Evolutionary conservation across 306 rosid genomes (phyloP).

Genomic region (Pyrus communis): DNA sequence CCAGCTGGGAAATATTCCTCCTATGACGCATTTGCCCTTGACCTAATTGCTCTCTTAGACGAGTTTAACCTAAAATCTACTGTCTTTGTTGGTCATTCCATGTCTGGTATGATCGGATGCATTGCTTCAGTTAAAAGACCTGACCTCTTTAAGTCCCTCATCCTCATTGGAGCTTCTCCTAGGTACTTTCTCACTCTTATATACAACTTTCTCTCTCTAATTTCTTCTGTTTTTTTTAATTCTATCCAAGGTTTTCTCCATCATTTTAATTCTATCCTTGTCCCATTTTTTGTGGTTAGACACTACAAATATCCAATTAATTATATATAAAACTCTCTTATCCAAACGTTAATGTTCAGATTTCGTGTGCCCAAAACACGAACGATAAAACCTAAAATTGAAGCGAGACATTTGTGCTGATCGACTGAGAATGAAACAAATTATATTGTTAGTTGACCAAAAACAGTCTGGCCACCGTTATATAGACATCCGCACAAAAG

Average conservation of each 20-base stretch:
- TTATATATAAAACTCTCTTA: no score
- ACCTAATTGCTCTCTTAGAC: slow-evolving; percentile 44
- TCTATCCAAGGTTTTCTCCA: not conserved
- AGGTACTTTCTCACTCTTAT: slow-evolving; percentile 25
- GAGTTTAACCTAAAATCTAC: slow-evolving; percentile 41
- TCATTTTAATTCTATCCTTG: not conserved
- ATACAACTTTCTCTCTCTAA: not conserved
- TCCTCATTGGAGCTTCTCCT: slow-evolving; percentile 80
- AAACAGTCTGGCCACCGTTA: not conserved
- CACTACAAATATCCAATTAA: not conserved
- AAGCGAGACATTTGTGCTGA: no score
- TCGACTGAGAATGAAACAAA: no score
- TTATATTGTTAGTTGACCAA: no score
- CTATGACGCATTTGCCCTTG: slow-evolving; percentile 54
- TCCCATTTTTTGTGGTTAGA: not conserved
- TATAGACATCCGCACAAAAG: not conserved
- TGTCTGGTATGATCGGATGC: slow-evolving; percentile 93
- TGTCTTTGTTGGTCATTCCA: slow-evolving; percentile 77
- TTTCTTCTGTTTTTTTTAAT: not conserved
- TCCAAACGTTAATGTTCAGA: not conserved
- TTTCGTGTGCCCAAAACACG: not conserved
- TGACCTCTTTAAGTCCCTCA: slow-evolving; percentile 56
- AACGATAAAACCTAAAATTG: no score
- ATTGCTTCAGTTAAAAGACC: slow-evolving; percentile 78
- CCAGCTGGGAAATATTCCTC: slow-evolving; percentile 42